phyloP scores from a whole-genome alignment of 176 grass and related monocot genomes.

The Tillandsia leiboldiana region DNA sequence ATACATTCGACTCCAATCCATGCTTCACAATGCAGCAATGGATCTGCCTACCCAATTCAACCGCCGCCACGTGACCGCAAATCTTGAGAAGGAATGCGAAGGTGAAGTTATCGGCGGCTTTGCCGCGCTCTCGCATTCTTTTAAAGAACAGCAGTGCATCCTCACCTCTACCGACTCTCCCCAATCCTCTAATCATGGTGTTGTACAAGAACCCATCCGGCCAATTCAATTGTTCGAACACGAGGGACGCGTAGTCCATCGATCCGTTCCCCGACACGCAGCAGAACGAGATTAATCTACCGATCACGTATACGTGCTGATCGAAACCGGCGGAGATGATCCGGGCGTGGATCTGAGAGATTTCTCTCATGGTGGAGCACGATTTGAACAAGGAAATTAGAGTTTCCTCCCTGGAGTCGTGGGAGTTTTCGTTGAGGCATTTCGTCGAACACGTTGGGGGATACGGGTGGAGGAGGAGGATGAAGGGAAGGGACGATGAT shows the following conservation, averaged over 20 bases:
- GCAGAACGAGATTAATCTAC: conserved; percentile 17
- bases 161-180: conserved; percentile 10
- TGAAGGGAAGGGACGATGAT: neutral
- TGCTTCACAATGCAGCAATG: conserved; percentile 24
- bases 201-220: conserved; percentile 25
- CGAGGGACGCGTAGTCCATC: conserved; percentile 13
- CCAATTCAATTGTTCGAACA: conserved; percentile 23
- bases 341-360: conserved; percentile 19
- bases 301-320: conserved; percentile 25
- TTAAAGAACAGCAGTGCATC: conserved; percentile 20
- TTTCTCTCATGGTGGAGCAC: conserved; percentile 23
- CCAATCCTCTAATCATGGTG: conserved; percentile 35
- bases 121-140: conserved; percentile 17
- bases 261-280: conserved; percentile 12
- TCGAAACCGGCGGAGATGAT: conserved; percentile 25
- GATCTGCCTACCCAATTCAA: conserved; percentile 20
- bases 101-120: conserved; percentile 23
- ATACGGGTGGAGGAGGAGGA: neutral
- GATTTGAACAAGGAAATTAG: conserved; percentile 15
- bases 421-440: neutral
- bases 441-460: neutral
- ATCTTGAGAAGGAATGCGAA: conserved; percentile 24
- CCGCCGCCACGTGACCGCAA: neutral
- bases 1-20: conserved; percentile 16
- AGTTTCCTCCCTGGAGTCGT: conserved; percentile 9